Base-by-base conservation (phyloP, 176 grass and related monocot species). In the Musa troglodytarum region DNA sequence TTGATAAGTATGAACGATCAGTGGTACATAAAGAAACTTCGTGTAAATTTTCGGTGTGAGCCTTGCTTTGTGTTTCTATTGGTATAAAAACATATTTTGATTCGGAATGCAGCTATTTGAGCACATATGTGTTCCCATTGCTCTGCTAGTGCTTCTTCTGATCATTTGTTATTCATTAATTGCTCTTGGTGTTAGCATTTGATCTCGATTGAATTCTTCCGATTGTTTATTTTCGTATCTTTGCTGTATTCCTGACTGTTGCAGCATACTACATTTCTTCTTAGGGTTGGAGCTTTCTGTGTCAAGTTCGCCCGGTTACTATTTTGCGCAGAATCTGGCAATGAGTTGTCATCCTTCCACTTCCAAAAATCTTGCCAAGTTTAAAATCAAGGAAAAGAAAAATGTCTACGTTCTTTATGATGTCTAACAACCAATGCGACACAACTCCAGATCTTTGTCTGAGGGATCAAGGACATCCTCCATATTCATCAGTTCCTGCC, bases 371-470 rank as follows among this genome's bases (percentile, higher is more conserved):
- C 22, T 62, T 57, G 28, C 76, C 43, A 72, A 78, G 12, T 68
- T 61, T 72, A 85, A 28, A 72, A 71, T 53, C 22, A 82, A 78
- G 73, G 74, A 77, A 83, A 55, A 85, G 72, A 53, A 71, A 72
- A 53, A 99, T 95, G 91, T 77, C 96, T 74, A 84, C 85, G 70
- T 99, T 91, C 82, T 92, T 86, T 77, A 80, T 83, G 1, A 95
- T 76, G 76, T 86, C 91, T 21, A 79, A 82, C 24, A 78, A 89
- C 73, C 84, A 92, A 82, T 89, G 88, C 74, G 90, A 92, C 71
- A 77, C 87, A 1, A 52, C 20, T 49, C 84, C 88, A 81, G 79
- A 59, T 68, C 70, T 87, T 82, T 80, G 79, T 80, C 79, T 82
- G 63, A 49, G 73, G 63, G 84, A 83, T n/a, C 77, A 82, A 55